Conservation (phyloP, 2,329 filamentous ascomycete genomes). For the Hypomyces perniciosus region DNA sequence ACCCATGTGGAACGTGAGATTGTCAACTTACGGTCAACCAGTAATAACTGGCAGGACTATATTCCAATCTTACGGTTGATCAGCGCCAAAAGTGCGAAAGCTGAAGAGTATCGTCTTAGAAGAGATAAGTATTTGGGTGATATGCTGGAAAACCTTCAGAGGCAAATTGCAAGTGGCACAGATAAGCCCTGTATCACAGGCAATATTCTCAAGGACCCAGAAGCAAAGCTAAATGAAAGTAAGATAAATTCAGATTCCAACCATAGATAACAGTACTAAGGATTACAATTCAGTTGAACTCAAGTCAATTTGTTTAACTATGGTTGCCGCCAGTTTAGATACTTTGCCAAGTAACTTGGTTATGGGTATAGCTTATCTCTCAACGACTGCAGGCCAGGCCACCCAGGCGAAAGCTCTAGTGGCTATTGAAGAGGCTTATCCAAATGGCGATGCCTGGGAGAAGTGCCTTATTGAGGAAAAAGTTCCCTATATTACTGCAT, state of each 20-base stretch:
- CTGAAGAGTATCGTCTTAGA: conserved; percentile 59
- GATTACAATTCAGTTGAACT: conserved; percentile 52
- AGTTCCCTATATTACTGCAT: conserved; percentile 67
- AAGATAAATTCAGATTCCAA: no score
- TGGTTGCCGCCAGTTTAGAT: conserved; percentile 76
- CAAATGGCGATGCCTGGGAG: conserved; percentile 70
- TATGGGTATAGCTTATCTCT: conserved; percentile 72
- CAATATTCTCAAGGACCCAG: conserved; percentile 49
- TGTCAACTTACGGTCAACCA: conserved; percentile 69
- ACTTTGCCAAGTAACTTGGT: conserved; percentile 75
- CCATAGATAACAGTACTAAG: no score
- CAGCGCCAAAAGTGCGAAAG: conserved; percentile 55
- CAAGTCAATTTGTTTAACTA: conserved; percentile 74
- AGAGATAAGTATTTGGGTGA: conserved; percentile 63
- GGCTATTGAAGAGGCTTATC: conserved; percentile 67
- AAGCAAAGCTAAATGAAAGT: conserved; percentile 36
- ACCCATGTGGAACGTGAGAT: conserved; percentile 69
- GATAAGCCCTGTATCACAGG: conserved; percentile 38
- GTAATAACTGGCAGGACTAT: conserved; percentile 81
- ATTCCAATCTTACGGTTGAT: conserved; percentile 66
- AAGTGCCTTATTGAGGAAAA: conserved; percentile 68
- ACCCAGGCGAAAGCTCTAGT: conserved; percentile 65
- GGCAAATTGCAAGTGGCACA: conserved; percentile 32
- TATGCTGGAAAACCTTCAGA: conserved; percentile 53
- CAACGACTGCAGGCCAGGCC: conserved; percentile 58